A percentile compares a stretch with the other conserved stretches of the same genome.
phyloP scores from a whole-genome alignment of 352 stramenopile genomes.

The Phytopythium delawarense region DNA sequence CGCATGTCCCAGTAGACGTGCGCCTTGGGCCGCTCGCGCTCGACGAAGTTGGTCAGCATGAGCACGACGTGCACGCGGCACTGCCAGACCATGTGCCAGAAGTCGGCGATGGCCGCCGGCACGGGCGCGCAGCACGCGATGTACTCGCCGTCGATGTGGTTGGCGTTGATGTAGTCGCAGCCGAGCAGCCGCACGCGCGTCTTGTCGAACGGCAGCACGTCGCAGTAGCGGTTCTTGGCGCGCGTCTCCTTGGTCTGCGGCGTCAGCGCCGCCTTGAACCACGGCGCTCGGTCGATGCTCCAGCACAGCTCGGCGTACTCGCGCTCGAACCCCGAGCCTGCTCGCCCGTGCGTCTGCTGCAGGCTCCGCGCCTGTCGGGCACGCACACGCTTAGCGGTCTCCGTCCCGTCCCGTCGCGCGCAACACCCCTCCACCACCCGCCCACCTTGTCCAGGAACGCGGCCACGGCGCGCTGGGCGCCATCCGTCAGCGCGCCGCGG shows the following conservation, averaged over 20 bases:
- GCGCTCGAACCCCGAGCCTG: constrained; percentile 40
- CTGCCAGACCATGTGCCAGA: constrained; percentile 84
- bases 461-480: constrained; percentile 7
- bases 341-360: constrained; percentile 18
- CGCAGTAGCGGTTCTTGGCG: constrained; percentile 71
- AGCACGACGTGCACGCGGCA: constrained; percentile 75
- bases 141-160: constrained; percentile 56
- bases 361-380: constrained; percentile 26
- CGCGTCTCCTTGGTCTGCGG: constrained; percentile 64
- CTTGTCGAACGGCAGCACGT: constrained; percentile 72
- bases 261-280: constrained; percentile 49
- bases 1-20: constrained; percentile 68
- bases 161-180: constrained; percentile 77
- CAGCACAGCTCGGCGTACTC: constrained; percentile 67
- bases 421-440: neutral
- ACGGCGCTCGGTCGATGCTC: constrained; percentile 50
- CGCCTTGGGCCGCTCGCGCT: constrained; percentile 63
- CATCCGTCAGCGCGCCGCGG: neutral
- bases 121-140: constrained; percentile 77
- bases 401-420: neutral
- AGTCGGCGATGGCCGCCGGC: constrained; percentile 58
- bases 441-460: constrained; percentile 19
- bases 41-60: constrained; percentile 87
- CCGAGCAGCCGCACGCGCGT: constrained; percentile 53
- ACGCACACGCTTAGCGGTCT: too few species aligned